These are phyloP conservation scores for Botrytis sinoallii DNA, from an alignment of 2,329 filamentous ascomycete species.

Conservation along the genomic window DNA sequence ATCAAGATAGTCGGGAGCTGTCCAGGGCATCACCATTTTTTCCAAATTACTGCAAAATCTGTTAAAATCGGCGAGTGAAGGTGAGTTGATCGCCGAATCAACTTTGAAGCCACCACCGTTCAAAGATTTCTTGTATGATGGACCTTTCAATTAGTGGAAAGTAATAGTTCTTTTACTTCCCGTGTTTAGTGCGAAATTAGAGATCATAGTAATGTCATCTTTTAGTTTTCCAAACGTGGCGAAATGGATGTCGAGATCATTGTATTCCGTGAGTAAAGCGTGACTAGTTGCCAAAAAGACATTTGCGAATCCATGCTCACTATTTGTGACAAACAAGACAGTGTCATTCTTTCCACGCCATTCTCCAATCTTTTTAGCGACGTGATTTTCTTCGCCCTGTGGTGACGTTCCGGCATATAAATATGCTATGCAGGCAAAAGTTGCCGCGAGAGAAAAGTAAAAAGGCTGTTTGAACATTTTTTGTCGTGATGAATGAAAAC, in stretches of 20 bases:
- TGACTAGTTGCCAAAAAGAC: conserved; percentile 43
- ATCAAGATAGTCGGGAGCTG: conserved; percentile 40
- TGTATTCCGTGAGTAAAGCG: conserved; percentile 38
- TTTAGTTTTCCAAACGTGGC: conserved; percentile 42
- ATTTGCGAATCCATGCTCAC: conserved; percentile 46
- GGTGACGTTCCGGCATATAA: background rate
- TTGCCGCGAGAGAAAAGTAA: background rate
- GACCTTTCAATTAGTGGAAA: conserved; percentile 7
- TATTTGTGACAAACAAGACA: conserved; percentile 44
- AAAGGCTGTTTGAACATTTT: background rate
- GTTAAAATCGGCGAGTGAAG: background rate
- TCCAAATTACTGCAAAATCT: conserved; percentile 27
- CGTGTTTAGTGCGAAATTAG: conserved; percentile 7
- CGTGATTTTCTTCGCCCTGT: background rate
- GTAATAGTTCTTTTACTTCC: background rate
- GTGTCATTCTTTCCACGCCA: conserved; percentile 20
- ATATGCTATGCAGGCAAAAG: conserved; percentile 1
- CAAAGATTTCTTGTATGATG: background rate
- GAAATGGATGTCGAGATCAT: conserved; percentile 42
- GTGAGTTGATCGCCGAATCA: background rate
- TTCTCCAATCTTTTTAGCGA: background rate
- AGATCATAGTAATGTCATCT: conserved; percentile 30
- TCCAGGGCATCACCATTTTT: conserved; percentile 38
- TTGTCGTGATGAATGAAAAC: too few relatives aligned
- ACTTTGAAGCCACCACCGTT: background rate